Evolutionary conservation across 2,329 filamentous ascomycete genomes (phyloP).

Genomic region (Chaetomium olivaceum): DNA sequence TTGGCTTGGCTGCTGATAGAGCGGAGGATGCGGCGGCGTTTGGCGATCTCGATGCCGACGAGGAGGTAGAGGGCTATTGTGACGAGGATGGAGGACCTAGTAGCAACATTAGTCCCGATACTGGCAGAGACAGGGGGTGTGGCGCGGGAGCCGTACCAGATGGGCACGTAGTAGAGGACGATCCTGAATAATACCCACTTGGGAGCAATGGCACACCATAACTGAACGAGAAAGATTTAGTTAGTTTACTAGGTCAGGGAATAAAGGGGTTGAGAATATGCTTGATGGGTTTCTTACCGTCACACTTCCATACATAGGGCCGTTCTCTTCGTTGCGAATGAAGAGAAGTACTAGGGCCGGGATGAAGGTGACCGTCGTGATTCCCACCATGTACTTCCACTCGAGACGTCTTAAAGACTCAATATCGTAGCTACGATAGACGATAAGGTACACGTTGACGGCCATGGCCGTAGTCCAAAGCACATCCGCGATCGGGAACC

Average conservation of each 20-base stretch:
- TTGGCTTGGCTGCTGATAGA: conserved; percentile 32
- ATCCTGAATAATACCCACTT: conserved; percentile 41
- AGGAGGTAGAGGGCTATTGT: conserved; percentile 48
- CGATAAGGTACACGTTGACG: conserved; percentile 40
- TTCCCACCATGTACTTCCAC: conserved; percentile 36
- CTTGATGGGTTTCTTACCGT: conserved; percentile 32
- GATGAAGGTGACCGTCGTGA: conserved; percentile 38
- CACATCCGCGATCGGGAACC: conserved; percentile 43
- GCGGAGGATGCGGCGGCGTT: conserved; percentile 38
- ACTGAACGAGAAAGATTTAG: conserved; percentile 25
- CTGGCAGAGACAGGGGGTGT: neutral
- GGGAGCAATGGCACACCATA: conserved; percentile 43
- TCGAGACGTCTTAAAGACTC: conserved; percentile 38
- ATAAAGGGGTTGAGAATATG: neutral
- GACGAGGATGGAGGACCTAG: conserved; percentile 37
- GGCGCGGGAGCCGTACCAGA: neutral
- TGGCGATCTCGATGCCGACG: conserved; percentile 39
- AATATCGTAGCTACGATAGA: conserved; percentile 40
- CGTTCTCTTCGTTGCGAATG: conserved; percentile 36
- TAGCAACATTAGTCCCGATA: neutral
- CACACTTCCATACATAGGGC: conserved; percentile 41
- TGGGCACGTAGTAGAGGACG: conserved; percentile 41
- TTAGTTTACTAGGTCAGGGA: neutral
- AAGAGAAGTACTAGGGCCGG: conserved; percentile 41
- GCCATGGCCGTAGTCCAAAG: conserved; percentile 43